phyloP scores from a whole-genome alignment of 2,329 filamentous ascomycete genomes.

The Fusarium subtropicale region DNA sequence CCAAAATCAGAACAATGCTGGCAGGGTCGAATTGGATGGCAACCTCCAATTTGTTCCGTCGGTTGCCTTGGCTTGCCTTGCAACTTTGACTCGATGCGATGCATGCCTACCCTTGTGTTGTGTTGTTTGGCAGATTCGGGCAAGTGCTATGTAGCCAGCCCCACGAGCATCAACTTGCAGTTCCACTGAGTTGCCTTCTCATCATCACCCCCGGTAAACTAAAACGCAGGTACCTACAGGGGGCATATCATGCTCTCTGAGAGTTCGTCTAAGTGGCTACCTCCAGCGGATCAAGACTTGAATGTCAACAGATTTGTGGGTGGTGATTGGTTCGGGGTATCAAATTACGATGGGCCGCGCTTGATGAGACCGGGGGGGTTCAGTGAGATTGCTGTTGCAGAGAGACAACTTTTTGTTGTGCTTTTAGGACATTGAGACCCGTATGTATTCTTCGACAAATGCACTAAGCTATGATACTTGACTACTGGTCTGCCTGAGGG shows the following conservation, averaged over 20 bases:
- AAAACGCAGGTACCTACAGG: slow-evolving; percentile 38
- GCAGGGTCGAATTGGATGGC: slow-evolving; percentile 31
- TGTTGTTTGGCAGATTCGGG: neutral
- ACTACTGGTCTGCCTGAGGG: slow-evolving; percentile 2
- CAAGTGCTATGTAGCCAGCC: slow-evolving; percentile 2
- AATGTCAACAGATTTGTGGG: slow-evolving; percentile 16
- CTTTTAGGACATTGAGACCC: neutral
- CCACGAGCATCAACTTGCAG: slow-evolving; percentile 23
- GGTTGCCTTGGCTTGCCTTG: slow-evolving; percentile 17
- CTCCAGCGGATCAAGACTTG: slow-evolving; percentile 22
- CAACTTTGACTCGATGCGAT: neutral
- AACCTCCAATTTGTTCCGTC: slow-evolving; percentile 20
- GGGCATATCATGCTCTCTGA: slow-evolving; percentile 5
- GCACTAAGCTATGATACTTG: neutral
- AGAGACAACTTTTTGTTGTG: slow-evolving; percentile 38
- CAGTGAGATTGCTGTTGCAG: slow-evolving; percentile 46
- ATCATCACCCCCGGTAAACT: slow-evolving; percentile 15
- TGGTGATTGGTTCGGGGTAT: slow-evolving; percentile 37
- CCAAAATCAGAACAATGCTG: slow-evolving; percentile 11
- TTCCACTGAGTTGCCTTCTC: neutral
- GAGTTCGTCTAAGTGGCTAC: slow-evolving; percentile 39
- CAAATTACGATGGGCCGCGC: slow-evolving; percentile 45
- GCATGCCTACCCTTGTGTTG: slow-evolving; percentile 17
- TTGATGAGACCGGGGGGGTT: slow-evolving; percentile 40
- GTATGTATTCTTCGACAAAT: slow-evolving; percentile 12